Percentiles rank a stretch among this genome's conserved stretches.
Conservation (phyloP, 176 grass and related monocot genomes). For the Eleusine coracana region DNA sequence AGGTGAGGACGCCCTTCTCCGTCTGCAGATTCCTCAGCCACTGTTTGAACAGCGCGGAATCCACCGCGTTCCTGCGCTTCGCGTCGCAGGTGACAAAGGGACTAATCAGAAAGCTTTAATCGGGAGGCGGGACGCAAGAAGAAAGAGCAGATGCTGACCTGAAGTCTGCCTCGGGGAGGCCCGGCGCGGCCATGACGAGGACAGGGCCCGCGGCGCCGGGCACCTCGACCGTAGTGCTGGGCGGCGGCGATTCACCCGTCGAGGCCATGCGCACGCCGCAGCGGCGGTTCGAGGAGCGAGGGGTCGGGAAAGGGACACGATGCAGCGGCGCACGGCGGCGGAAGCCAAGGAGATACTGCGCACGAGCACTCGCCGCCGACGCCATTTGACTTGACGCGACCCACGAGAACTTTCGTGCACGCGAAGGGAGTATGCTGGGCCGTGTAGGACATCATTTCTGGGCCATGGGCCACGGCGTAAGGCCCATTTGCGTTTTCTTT, state of each 20-base stretch:
- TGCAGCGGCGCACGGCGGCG: constrained; percentile 2
- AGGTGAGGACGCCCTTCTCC: constrained; percentile 73
- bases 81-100: not conserved
- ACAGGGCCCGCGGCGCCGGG: constrained; percentile 47
- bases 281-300: not conserved
- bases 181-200: constrained; percentile 59
- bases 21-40: constrained; percentile 78
- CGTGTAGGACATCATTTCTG: not conserved
- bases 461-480: not conserved
- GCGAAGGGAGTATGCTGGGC: not conserved
- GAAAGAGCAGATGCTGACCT: constrained; percentile 39
- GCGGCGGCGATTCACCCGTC: not conserved
- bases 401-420: not conserved
- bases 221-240: constrained; percentile 44
- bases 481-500: not conserved
- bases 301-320: not conserved
- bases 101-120: not conserved
- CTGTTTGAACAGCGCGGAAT: constrained; percentile 68
- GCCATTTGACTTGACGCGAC: not conserved
- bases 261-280: constrained; percentile 61
- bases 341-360: constrained; percentile 25
- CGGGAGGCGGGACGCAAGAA: not conserved
- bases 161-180: constrained; percentile 69
- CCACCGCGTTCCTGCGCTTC: constrained; percentile 62
- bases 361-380: constrained; percentile 7